Percentiles rank a stretch among this genome's conserved stretches.
Conservation (phyloP, 2,329 filamentous ascomycete genomes). For the Eutypa lata region DNA sequence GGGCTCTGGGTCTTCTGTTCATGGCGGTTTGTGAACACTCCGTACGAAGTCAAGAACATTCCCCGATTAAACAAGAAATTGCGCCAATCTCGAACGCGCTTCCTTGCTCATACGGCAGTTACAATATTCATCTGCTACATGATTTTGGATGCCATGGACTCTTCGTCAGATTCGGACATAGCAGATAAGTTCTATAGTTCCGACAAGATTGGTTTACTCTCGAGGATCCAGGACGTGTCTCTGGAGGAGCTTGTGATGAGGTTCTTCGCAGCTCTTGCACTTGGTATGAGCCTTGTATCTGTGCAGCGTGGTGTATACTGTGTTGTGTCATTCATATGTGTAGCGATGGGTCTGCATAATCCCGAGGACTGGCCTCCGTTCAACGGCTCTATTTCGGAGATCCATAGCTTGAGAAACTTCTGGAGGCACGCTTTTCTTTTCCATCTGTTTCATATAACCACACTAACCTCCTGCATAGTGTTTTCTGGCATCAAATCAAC, state of each 20-base stretch:
- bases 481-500: constrained; percentile 12
- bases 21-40: constrained; percentile 11
- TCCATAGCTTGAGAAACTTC: constrained; percentile 1
- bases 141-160: constrained; percentile 4
- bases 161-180: constrained; percentile 2
- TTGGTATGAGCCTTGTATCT: constrained; percentile 3
- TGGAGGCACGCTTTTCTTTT: background rate
- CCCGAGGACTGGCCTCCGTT: constrained; percentile 5
- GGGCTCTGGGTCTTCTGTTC: constrained; percentile 9
- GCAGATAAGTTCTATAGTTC: constrained; percentile 3
- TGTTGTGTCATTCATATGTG: constrained; percentile 5
- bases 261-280: constrained; percentile 5
- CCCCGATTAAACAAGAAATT: constrained; percentile 1
- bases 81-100: background rate
- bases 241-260: constrained; percentile 5
- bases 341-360: background rate
- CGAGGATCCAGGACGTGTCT: constrained; percentile 4
- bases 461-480: background rate
- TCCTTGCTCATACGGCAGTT: constrained; percentile 2
- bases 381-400: constrained; percentile 2
- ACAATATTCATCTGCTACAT: constrained; percentile 6
- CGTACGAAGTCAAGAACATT: constrained; percentile 2
- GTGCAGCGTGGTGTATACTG: constrained; percentile 9
- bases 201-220: constrained; percentile 4
- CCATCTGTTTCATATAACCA: background rate